A percentile compares a stretch with the other conserved stretches of the same genome.
These are phyloP conservation scores for Pseudocercospora cruenta DNA, from an alignment of 2,329 filamentous ascomycete genomes.

Conservation along the genomic window DNA sequence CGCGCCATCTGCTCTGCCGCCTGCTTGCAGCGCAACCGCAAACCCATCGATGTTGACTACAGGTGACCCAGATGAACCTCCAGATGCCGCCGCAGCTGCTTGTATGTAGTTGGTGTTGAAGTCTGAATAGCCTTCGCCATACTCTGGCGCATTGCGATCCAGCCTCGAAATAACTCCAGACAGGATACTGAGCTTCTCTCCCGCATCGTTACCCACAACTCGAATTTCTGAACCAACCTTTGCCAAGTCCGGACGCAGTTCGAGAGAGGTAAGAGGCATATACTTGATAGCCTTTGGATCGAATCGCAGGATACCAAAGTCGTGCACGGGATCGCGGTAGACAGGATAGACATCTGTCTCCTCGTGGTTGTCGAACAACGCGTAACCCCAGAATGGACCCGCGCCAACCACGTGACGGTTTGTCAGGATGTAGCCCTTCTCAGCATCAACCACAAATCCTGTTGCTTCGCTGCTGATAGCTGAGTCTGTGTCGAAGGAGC, in stretches of 20 bases:
- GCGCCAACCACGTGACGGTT: constrained; percentile 84
- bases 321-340: constrained; percentile 96
- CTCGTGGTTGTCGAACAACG: constrained; percentile 98
- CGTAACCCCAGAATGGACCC: constrained; percentile 97
- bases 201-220: constrained; percentile 97
- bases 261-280: constrained; percentile 82
- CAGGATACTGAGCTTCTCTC: constrained; percentile 96
- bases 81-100: constrained; percentile 93
- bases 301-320: constrained; percentile 96
- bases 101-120: constrained; percentile 98
- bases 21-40: constrained; percentile 90
- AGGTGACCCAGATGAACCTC: constrained; percentile 96
- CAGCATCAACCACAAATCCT: constrained; percentile 94
- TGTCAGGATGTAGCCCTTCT: constrained; percentile 71
- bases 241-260: constrained; percentile 82
- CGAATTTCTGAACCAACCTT: constrained; percentile 90
- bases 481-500: constrained; percentile 95
- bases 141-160: constrained; percentile 95
- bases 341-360: constrained; percentile 93
- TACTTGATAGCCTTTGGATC: constrained; percentile 96
- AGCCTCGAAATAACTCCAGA: constrained; percentile 96
- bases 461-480: constrained; percentile 94
- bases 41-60: constrained; percentile 94
- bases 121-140: constrained; percentile 96
- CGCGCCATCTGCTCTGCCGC: constrained; percentile 89